Evolutionary conservation across 2,329 filamentous ascomycete species (phyloP).

Genomic region (Colletotrichum liriopes): DNA sequence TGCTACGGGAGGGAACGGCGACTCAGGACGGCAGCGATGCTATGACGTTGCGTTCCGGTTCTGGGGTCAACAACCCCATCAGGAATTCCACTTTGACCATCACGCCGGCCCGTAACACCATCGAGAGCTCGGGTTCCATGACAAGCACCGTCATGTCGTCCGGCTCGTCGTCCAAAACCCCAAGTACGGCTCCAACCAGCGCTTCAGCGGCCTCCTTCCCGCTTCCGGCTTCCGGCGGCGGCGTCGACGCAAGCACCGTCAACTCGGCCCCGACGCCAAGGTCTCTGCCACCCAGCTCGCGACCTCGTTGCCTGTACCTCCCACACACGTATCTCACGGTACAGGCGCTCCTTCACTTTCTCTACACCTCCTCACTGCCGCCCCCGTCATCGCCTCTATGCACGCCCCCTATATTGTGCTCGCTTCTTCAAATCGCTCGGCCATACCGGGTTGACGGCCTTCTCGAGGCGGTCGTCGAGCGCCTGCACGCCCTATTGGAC

Average conservation of each 20-base stretch:
- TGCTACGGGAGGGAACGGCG: slow-evolving; percentile 85
- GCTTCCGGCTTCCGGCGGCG: slow-evolving; percentile 47
- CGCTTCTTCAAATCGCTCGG: slow-evolving; percentile 90
- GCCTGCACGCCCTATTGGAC: slow-evolving; percentile 90
- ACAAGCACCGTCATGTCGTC: slow-evolving; percentile 59
- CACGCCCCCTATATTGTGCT: slow-evolving; percentile 96
- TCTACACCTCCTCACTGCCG: slow-evolving; percentile 94
- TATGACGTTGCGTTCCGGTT: slow-evolving; percentile 80
- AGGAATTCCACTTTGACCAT: slow-evolving; percentile 90
- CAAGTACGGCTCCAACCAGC: slow-evolving; percentile 62
- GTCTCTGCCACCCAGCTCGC: slow-evolving; percentile 72
- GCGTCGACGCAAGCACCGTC: slow-evolving; percentile 62
- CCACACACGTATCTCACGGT: slow-evolving; percentile 93
- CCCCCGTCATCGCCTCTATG: slow-evolving; percentile 83
- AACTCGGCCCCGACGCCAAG: slow-evolving; percentile 72
- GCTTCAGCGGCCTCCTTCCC: slow-evolving; percentile 50
- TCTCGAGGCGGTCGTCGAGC: slow-evolving; percentile 91
- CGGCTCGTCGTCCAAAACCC: slow-evolving; percentile 57
- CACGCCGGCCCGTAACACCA: slow-evolving; percentile 74
- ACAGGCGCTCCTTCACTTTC: slow-evolving; percentile 90
- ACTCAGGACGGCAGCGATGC: slow-evolving; percentile 82
- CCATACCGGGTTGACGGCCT: slow-evolving; percentile 95
- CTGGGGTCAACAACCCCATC: slow-evolving; percentile 70
- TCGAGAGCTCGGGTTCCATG: slow-evolving; percentile 65
- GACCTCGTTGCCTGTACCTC: slow-evolving; percentile 90